Conservation (phyloP, 2,329 filamentous ascomycete genomes). For the Capronia coronata region DNA sequence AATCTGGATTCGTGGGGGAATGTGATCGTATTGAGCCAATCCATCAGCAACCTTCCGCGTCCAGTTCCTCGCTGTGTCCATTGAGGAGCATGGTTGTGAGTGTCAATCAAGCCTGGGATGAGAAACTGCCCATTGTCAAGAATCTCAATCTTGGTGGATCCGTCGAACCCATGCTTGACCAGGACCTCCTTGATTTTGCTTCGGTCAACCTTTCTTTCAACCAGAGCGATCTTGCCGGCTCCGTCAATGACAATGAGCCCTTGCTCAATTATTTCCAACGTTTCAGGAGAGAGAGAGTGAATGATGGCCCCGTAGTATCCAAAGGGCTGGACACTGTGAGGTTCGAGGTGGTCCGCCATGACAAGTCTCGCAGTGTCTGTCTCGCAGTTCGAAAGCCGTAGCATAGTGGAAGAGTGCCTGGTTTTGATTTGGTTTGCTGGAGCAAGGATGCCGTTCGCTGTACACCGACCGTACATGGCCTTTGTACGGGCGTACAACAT, state of each 20-base stretch:
- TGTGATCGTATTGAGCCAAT: conserved; percentile 60
- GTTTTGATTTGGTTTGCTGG: background rate
- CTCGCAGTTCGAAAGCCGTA: too few relatives aligned
- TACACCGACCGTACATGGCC: background rate
- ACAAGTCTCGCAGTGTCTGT: background rate
- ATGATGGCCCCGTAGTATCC: conserved; percentile 41
- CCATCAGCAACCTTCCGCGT: conserved; percentile 40
- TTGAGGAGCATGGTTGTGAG: conserved; percentile 61
- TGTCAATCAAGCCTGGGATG: conserved; percentile 58
- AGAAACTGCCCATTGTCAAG: conserved; percentile 44
- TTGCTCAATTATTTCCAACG: conserved; percentile 38
- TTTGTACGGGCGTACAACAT: background rate
- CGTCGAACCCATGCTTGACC: conserved; percentile 2
- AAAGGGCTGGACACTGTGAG: background rate
- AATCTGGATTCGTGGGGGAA: conserved; percentile 61
- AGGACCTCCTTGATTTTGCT: background rate
- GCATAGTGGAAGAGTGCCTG: background rate
- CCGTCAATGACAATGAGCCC: conserved; percentile 15
- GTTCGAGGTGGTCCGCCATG: background rate
- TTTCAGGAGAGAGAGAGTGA: conserved; percentile 35
- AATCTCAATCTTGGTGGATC: conserved; percentile 10
- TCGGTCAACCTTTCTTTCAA: conserved; percentile 22
- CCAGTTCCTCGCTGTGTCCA: conserved; percentile 44
- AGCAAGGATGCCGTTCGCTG: too few relatives aligned
- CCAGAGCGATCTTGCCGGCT: conserved; percentile 25